phyloP scores from a whole-genome alignment of 768 basidiomycete genomes.

The Lactarius sp. region DNA sequence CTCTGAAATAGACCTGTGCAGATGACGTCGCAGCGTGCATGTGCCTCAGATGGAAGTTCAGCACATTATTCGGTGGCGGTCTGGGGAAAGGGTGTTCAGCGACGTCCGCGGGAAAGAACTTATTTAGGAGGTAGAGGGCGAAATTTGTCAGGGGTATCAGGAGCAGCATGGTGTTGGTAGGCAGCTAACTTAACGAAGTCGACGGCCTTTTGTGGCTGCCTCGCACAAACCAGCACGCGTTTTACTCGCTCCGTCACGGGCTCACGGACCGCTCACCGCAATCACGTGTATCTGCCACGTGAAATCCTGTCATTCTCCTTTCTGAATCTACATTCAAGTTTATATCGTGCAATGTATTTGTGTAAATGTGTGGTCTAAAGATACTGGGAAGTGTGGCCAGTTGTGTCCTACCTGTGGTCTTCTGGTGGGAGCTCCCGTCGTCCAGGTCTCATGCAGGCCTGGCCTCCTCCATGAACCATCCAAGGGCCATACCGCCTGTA shows the following conservation, averaged over 20 bases:
- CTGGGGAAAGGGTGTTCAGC: conserved; percentile 10
- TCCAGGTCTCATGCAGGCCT: too few species aligned
- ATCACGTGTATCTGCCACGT: conserved; percentile 38
- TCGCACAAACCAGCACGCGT: neutral
- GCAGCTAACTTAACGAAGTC: neutral
- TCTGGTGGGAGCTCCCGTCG: too few species aligned
- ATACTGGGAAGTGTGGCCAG: too few species aligned
- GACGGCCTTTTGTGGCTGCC: neutral
- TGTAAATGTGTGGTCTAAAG: too few species aligned
- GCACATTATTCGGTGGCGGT: conserved; percentile 1
- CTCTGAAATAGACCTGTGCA: conserved; percentile 48
- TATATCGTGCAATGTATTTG: too few species aligned
- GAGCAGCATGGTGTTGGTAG: conserved; percentile 11
- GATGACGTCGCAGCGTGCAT: conserved; percentile 51
- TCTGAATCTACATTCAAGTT: too few species aligned
- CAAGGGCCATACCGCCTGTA: too few species aligned
- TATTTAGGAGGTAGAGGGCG: conserved; percentile 11
- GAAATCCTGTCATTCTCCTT: too few species aligned
- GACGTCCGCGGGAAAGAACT: neutral
- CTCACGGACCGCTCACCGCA: conserved; percentile 29
- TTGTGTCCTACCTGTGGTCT: too few species aligned
- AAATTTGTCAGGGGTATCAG: conserved; percentile 15
- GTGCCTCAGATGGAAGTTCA: conserved; percentile 64
- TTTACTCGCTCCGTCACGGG: conserved; percentile 12
- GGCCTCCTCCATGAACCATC: too few species aligned